These are phyloP conservation scores for Populus hybrid DNA, from an alignment of 441 rosid species.

Conservation along the genomic window DNA sequence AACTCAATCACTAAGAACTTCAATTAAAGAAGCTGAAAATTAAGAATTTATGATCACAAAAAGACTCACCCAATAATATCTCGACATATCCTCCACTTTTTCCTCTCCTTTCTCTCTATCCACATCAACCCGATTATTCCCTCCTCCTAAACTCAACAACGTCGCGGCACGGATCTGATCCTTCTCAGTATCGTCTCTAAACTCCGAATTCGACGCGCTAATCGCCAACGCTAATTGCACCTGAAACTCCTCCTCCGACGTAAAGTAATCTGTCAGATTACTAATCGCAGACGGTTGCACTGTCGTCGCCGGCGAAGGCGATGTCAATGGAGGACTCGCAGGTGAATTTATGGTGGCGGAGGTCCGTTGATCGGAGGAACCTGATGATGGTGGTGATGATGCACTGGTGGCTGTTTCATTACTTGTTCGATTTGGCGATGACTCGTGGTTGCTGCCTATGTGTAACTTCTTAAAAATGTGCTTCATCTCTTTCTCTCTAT, in stretches of 20 bases:
- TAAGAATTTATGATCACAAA: neutral
- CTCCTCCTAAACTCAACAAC: slow-evolving; percentile 59
- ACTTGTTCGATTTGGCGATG: neutral
- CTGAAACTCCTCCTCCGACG: slow-evolving; percentile 94
- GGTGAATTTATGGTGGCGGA: slow-evolving; percentile 28
- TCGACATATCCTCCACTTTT: slow-evolving; percentile 64
- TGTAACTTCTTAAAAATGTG: slow-evolving; percentile 96
- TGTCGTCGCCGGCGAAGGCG: slow-evolving; percentile 30
- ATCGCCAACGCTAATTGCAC: slow-evolving; percentile 91
- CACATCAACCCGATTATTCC: slow-evolving; percentile 36
- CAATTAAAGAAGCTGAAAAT: neutral
- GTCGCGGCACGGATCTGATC: slow-evolving; percentile 89
- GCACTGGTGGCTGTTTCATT: slow-evolving; percentile 40
- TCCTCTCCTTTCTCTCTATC: slow-evolving; percentile 51
- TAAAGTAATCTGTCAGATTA: slow-evolving; percentile 53
- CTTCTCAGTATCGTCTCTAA: slow-evolving; percentile 60
- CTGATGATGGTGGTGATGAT: slow-evolving; percentile 25
- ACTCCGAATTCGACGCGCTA: slow-evolving; percentile 80
- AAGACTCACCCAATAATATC: slow-evolving; percentile 90
- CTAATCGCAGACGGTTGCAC: slow-evolving; percentile 18
- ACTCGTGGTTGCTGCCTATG: slow-evolving; percentile 63
- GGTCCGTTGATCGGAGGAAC: slow-evolving; percentile 45
- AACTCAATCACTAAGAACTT: neutral
- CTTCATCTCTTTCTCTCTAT: slow-evolving; percentile 43
- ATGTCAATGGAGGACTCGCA: slow-evolving; percentile 35